Conservation (phyloP, 2,329 filamentous ascomycete genomes). For the Pyrenophora tritici-repentis region DNA sequence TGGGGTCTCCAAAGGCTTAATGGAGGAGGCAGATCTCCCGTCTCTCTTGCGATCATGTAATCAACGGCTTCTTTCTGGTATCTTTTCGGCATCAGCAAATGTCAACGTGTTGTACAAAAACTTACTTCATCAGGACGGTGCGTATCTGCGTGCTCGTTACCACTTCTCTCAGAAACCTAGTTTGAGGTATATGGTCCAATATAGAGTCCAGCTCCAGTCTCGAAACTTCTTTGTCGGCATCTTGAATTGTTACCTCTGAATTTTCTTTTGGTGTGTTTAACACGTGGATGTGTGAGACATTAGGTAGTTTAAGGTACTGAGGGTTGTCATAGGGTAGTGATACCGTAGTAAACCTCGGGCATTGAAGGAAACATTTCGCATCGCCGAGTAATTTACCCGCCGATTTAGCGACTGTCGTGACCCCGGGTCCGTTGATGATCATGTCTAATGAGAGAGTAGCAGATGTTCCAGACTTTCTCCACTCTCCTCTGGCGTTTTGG, state of each 20-base stretch:
- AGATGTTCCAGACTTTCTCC: not conserved
- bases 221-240: slow-evolving; percentile 1
- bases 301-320: slow-evolving; percentile 12
- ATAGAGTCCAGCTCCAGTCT: slow-evolving; percentile 3
- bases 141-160: slow-evolving; percentile 2
- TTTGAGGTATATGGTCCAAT: slow-evolving; percentile 2
- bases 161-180: slow-evolving; percentile 1
- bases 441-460: not conserved
- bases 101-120: not conserved
- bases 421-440: not conserved
- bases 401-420: not conserved
- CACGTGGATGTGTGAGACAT: not conserved
- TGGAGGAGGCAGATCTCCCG: slow-evolving; percentile 3
- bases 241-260: not conserved
- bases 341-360: not conserved
- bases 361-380: slow-evolving; percentile 6
- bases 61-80: slow-evolving; percentile 20
- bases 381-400: not conserved
- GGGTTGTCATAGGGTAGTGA: slow-evolving; percentile 10
- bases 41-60: slow-evolving; percentile 18
- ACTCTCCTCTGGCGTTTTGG: not conserved
- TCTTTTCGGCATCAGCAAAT: not conserved
- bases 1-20: slow-evolving; percentile 8
- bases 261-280: not conserved
- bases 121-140: not conserved